Base-by-base conservation (phyloP, 1,284 basidiomycete species). In the Cryptococcus floricola region DNA sequence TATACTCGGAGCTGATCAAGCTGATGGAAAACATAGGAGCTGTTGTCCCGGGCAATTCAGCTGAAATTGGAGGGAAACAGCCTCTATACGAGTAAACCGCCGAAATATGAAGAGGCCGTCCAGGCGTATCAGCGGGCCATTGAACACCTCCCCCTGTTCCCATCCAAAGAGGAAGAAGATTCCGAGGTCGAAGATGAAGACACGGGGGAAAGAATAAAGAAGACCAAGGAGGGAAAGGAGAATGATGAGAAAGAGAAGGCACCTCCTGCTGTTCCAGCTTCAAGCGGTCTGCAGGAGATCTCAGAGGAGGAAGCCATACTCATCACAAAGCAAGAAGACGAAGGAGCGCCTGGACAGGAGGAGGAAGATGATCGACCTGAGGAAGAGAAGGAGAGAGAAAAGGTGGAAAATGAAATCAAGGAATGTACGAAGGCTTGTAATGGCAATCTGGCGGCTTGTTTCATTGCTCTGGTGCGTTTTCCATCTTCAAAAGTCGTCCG, bases 361-460 rank as follows among this genome's bases (percentile, higher is more conserved):
- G 34, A 43, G 28, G 37, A 48, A 27, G 44, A 48, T 25, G 44
- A 19, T 14, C 14, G 52, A 31, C 2, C 19, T 31, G 63, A 60
- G 13, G 60, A 65, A 9, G 44, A 56, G 23, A 61, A 66, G 19
- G 34, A 38, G 50, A 56, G 67, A 39, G 58, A 51, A 7, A 54
- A 58, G 4, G 41, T 69, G 3, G 63, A 68, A 39, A 54, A 60
- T 8, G 59, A 62, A 0, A 65, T 75, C 12, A 54, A 61, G 19
- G 67, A 69, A 18, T 66, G 68, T 25, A 60, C 60, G 4, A 73
- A 69, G 49, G 70, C 72, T 5, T 66, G 69, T 45, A 73, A 66
- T 64, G 71, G 71, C 3, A 77, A 77, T 56, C 50, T 75, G 5
- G 74, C 64, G 1, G 73, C 73, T 13, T 73, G 69, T 38, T 66